phyloP scores from a whole-genome alignment of 495 filamentous ascomycete species.

The Apiosordaria backusii region DNA sequence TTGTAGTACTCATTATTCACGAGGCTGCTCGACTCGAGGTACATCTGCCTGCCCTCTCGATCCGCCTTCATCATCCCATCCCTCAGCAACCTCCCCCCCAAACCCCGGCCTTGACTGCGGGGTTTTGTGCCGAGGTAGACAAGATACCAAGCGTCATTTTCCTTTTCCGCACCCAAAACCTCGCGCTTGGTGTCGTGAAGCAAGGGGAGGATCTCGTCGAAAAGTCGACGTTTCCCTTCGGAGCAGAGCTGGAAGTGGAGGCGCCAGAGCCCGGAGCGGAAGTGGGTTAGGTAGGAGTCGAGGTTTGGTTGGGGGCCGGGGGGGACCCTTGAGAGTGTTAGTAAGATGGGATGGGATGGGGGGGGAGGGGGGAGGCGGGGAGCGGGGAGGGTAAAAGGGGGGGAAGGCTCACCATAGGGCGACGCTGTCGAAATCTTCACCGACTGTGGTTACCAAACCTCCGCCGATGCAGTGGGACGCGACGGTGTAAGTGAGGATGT shows the following conservation, averaged over 20 bases:
- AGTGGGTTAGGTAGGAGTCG: constrained; percentile 65
- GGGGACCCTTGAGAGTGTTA: constrained; percentile 56
- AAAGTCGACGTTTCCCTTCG: constrained; percentile 70
- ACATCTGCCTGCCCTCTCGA: constrained; percentile 56
- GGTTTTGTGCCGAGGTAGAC: constrained; percentile 75
- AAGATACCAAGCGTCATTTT: constrained; percentile 67
- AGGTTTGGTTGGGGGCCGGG: constrained; percentile 59
- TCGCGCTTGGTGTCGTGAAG: constrained; percentile 68
- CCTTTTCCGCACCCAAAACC: constrained; percentile 56
- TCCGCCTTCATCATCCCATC: constrained; percentile 65
- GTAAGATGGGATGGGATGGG: too few species aligned
- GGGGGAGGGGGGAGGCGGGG: neutral
- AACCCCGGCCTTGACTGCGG: constrained; percentile 61
- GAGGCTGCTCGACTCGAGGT: constrained; percentile 70
- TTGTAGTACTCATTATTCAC: constrained; percentile 66
- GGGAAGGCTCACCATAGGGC: constrained; percentile 65
- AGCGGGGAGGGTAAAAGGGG: constrained; percentile 7
- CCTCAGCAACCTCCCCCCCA: constrained; percentile 63
- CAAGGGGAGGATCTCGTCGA: constrained; percentile 70
- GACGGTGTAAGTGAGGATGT: constrained; percentile 69
- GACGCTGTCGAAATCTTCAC: constrained; percentile 69
- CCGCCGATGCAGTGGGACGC: constrained; percentile 62
- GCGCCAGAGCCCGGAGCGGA: constrained; percentile 69
- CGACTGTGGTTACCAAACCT: constrained; percentile 67
- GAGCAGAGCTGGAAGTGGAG: constrained; percentile 65